These are phyloP conservation scores for Pythium aphanidermatum DNA, from an alignment of 352 stramenopile genomes.

Conservation along the genomic window DNA sequence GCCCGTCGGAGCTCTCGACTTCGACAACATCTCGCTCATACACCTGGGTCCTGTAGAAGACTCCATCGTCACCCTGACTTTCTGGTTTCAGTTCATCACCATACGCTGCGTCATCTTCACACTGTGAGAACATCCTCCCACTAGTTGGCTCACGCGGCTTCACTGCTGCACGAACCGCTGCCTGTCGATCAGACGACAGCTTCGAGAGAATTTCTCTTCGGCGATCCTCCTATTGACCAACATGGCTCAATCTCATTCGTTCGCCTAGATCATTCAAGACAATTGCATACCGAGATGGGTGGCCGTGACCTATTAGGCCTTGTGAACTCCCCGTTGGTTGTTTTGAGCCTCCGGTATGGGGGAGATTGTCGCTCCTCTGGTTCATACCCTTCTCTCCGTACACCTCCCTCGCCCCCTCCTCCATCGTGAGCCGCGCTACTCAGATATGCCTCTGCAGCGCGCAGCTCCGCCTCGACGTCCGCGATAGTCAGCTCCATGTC, in stretches of 20 bases:
- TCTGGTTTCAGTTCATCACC: no score
- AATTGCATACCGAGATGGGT: constrained; percentile 2
- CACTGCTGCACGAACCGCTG: constrained; percentile 28
- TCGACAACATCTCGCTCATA: neutral
- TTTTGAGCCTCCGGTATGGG: no score
- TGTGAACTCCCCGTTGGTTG: no score
- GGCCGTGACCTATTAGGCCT: neutral
- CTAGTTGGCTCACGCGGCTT: no score
- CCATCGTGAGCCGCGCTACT: neutral
- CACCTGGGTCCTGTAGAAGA: no score
- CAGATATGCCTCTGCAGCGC: constrained; percentile 54
- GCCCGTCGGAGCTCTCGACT: neutral
- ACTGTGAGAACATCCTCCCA: no score
- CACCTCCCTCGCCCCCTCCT: neutral
- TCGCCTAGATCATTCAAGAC: no score
- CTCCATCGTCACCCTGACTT: neutral
- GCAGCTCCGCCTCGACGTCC: constrained; percentile 64
- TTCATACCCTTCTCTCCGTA: no score
- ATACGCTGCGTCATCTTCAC: neutral
- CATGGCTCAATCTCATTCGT: no score
- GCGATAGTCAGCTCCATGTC: constrained; percentile 34
- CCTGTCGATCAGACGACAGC: constrained; percentile 46
- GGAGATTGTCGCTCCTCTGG: neutral
- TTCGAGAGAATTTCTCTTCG: constrained; percentile 61
- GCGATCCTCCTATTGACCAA: constrained; percentile 47